Conservation (phyloP, 192 early-diverging fungal genomes). For the Umbelopsis sp. region DNA sequence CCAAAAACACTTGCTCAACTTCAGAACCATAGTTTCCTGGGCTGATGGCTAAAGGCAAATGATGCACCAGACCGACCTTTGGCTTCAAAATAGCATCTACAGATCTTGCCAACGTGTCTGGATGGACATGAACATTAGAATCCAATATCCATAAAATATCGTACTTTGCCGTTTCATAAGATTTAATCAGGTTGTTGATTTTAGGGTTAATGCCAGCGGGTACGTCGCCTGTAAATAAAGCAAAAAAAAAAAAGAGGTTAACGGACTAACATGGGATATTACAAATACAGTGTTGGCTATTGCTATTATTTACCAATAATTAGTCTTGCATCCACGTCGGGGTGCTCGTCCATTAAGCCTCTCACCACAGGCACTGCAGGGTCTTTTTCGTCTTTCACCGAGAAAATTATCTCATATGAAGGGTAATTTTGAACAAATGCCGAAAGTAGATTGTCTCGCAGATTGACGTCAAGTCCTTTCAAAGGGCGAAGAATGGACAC, state of each 20-base stretch:
- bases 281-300: too few relatives aligned
- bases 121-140: slow-evolving; percentile 84
- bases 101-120: slow-evolving; percentile 77
- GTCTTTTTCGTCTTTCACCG: slow-evolving; percentile 80
- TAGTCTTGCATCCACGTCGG: slow-evolving; percentile 73
- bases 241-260: background rate
- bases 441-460: slow-evolving; percentile 81
- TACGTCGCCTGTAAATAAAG: slow-evolving; percentile 54
- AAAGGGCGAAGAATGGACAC: slow-evolving; percentile 94
- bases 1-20: slow-evolving; percentile 87
- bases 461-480: slow-evolving; percentile 88
- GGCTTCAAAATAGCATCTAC: slow-evolving; percentile 75
- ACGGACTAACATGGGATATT: too few relatives aligned
- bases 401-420: slow-evolving; percentile 85
- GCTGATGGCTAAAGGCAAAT: slow-evolving; percentile 79
- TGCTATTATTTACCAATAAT: slow-evolving; percentile 67
- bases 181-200: slow-evolving; percentile 90
- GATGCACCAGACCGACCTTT: slow-evolving; percentile 93
- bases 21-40: slow-evolving; percentile 76
- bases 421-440: slow-evolving; percentile 92
- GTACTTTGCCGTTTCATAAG: slow-evolving; percentile 75
- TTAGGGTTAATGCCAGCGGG: slow-evolving; percentile 93
- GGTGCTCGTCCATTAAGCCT: slow-evolving; percentile 70
- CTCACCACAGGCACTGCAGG: slow-evolving; percentile 78
- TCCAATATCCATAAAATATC: slow-evolving; percentile 97